These are phyloP conservation scores for Nematocida homosporus DNA, from an alignment of 371 early-diverging fungal genomes.

Conservation along the genomic window DNA sequence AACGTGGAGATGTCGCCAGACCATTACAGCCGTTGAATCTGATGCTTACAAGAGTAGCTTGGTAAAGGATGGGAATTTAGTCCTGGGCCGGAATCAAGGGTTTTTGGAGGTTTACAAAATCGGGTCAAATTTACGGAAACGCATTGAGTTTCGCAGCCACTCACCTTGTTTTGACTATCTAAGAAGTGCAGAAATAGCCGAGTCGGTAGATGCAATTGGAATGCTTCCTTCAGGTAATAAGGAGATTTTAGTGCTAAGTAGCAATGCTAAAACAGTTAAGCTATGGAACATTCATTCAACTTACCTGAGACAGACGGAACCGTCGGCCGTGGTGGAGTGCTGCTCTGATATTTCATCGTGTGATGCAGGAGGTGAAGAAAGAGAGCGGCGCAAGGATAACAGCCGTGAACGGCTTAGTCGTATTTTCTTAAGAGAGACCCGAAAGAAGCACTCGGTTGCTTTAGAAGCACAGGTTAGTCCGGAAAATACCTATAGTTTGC, in stretches of 20 bases:
- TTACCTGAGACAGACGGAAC: constrained; percentile 28
- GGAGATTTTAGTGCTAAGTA: constrained; percentile 47
- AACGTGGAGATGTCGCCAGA: constrained; percentile 53
- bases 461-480: constrained; percentile 73
- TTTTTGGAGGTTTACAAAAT: constrained; percentile 50
- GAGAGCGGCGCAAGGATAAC: not conserved
- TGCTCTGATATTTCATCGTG: constrained; percentile 20
- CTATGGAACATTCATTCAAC: constrained; percentile 51
- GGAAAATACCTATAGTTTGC: constrained; percentile 95
- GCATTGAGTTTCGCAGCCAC: constrained; percentile 69
- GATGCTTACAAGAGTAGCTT: constrained; percentile 39
- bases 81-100: constrained; percentile 47
- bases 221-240: constrained; percentile 71
- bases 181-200: constrained; percentile 94
- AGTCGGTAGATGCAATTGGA: constrained; percentile 95
- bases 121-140: constrained; percentile 27
- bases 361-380: not conserved
- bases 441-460: constrained; percentile 8
- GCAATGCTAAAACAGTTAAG: constrained; percentile 65
- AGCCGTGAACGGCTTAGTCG: not conserved
- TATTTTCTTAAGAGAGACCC: constrained; percentile 11
- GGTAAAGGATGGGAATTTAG: constrained; percentile 25
- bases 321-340: constrained; percentile 34
- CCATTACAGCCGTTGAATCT: constrained; percentile 41
- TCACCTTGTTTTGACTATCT: constrained; percentile 97